These are phyloP conservation scores for Monosporascus sp. DNA, from an alignment of 2,329 filamentous ascomycete species.

Conservation along the genomic window DNA sequence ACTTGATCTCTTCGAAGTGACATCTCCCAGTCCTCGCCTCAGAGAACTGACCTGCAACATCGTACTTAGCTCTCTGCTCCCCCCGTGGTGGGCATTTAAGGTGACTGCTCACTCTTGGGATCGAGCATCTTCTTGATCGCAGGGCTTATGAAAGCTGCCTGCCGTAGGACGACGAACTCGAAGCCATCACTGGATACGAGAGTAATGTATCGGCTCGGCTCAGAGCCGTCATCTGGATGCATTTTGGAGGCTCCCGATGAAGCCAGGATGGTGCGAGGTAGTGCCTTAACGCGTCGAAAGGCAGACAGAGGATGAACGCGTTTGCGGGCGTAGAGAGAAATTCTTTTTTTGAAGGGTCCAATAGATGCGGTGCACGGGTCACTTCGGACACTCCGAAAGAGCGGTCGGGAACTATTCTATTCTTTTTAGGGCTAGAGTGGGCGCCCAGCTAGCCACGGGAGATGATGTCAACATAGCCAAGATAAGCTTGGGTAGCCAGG, in stretches of 20 bases:
- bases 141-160: slow-evolving; percentile 63
- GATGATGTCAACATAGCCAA: no score
- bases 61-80: slow-evolving; percentile 3
- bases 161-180: slow-evolving; percentile 69
- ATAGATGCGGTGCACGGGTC: no score
- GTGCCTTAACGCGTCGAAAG: slow-evolving; percentile 1
- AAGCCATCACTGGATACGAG: slow-evolving; percentile 71
- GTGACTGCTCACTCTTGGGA: slow-evolving; percentile 49
- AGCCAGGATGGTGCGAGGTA: slow-evolving; percentile 3
- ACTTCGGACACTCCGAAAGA: no score
- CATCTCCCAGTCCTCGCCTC: slow-evolving; percentile 62
- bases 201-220: slow-evolving; percentile 63
- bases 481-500: no score
- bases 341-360: not conserved
- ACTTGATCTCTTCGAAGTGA: slow-evolving; percentile 70
- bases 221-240: slow-evolving; percentile 9
- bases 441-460: no score
- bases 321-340: not conserved
- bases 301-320: not conserved
- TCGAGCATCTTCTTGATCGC: slow-evolving; percentile 73
- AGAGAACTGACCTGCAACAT: slow-evolving; percentile 50
- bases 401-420: no score
- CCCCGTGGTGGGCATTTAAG: not conserved
- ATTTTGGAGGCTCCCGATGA: slow-evolving; percentile 10
- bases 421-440: no score